phyloP scores from a whole-genome alignment of 495 filamentous ascomycete genomes.

The Penicillium ucsense region DNA sequence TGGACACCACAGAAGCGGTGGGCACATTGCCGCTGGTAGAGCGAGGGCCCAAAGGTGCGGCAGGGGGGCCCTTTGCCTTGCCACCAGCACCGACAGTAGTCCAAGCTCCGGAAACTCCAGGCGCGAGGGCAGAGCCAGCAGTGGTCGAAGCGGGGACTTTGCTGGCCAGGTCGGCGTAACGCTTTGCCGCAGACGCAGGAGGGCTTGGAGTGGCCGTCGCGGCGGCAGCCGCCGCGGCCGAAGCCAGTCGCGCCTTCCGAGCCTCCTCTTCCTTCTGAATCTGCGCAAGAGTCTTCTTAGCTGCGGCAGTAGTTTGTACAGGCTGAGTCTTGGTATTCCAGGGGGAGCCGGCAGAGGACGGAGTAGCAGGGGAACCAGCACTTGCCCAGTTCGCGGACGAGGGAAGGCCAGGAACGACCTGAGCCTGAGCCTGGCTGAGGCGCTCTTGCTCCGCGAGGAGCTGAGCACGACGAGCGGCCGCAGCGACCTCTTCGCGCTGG shows the following conservation, averaged over 20 bases:
- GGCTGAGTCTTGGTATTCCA: constrained; percentile 56
- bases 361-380: constrained; percentile 52
- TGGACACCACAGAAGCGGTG: constrained; percentile 29
- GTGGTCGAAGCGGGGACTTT: constrained; percentile 47
- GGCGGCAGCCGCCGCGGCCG: constrained; percentile 47
- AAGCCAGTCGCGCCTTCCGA: constrained; percentile 62
- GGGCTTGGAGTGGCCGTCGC: constrained; percentile 34
- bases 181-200: constrained; percentile 59
- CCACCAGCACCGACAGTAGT: constrained; percentile 93
- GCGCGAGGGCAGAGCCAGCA: constrained; percentile 21
- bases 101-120: constrained; percentile 55
- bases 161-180: constrained; percentile 91
- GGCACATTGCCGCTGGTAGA: constrained; percentile 42
- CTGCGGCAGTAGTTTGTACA: constrained; percentile 31
- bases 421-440: constrained; percentile 52
- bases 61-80: constrained; percentile 67
- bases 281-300: constrained; percentile 87
- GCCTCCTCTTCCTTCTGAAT: constrained; percentile 95
- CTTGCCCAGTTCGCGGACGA: constrained; percentile 87
- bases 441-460: constrained; percentile 67
- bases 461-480: constrained; percentile 66
- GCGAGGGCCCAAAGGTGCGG: constrained; percentile 45
- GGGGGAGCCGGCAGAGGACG: constrained; percentile 40
- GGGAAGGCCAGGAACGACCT: constrained; percentile 64
- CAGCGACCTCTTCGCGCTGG: constrained; percentile 73